Percentiles rank a stretch among this genome's conserved stretches.
phyloP scores from a whole-genome alignment of 1,284 basidiomycete species.

The Melampsora abietis-canadensis region DNA sequence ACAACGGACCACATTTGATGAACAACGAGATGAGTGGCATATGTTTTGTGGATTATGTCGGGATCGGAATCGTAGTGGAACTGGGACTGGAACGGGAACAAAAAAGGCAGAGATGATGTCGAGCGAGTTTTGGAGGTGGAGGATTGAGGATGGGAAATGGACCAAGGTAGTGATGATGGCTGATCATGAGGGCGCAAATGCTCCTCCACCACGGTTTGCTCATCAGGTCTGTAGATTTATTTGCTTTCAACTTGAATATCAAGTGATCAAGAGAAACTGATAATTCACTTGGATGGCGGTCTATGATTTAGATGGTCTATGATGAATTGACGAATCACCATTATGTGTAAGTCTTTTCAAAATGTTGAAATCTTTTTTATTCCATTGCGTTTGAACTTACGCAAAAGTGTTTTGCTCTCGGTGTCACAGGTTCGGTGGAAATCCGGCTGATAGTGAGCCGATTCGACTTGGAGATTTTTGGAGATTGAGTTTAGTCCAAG shows the following conservation, averaged over 20 bases:
- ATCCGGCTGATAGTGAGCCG: constrained; percentile 35
- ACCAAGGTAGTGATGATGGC: constrained; percentile 26
- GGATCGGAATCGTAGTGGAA: constrained; percentile 6
- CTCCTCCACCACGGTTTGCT: constrained; percentile 32
- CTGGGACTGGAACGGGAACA: constrained; percentile 1
- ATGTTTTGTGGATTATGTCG: constrained; percentile 40
- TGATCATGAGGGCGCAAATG: constrained; percentile 10
- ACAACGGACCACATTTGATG: constrained; percentile 39
- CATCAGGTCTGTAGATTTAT: constrained; percentile 25
- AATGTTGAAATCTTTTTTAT: neutral
- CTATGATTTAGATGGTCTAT: constrained; percentile 29
- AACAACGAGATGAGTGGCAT: constrained; percentile 35
- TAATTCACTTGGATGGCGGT: neutral
- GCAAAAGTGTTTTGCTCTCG: neutral
- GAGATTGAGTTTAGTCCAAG: constrained; percentile 25
- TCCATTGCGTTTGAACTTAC: neutral
- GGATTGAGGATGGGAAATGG: constrained; percentile 24
- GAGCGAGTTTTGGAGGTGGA: constrained; percentile 42
- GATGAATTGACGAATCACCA: constrained; percentile 27
- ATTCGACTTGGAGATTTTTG: constrained; percentile 38
- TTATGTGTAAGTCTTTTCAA: constrained; percentile 33
- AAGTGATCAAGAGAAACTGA: too few species aligned
- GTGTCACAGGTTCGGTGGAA: constrained; percentile 27
- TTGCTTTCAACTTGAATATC: neutral
- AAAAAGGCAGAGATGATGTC: constrained; percentile 39